Percentiles rank a stretch among this genome's conserved stretches.
Evolutionary conservation across 2,329 filamentous ascomycete species (phyloP).

Genomic region (Trichoderma breve): DNA sequence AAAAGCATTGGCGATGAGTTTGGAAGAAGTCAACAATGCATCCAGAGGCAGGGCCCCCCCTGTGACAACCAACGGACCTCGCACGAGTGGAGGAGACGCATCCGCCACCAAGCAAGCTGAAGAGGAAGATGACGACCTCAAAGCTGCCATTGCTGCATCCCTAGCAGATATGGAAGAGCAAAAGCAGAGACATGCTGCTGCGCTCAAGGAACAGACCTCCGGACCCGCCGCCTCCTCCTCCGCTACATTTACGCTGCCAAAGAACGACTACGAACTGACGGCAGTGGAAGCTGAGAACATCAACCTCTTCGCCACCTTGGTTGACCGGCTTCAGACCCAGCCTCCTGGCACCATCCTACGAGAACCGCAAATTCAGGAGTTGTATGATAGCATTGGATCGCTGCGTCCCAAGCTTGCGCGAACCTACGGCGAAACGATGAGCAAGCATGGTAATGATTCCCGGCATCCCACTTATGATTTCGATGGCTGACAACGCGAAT

Average conservation of each 20-base stretch:
- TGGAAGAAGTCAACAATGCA: slow-evolving; percentile 84
- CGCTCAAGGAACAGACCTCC: slow-evolving; percentile 74
- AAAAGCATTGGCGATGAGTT: slow-evolving; percentile 89
- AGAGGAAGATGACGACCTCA: slow-evolving; percentile 89
- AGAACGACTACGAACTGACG: slow-evolving; percentile 92
- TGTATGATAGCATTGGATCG: slow-evolving; percentile 96
- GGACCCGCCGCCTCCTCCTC: slow-evolving; percentile 37
- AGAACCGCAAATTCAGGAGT: slow-evolving; percentile 95
- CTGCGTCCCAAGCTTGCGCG: slow-evolving; percentile 89
- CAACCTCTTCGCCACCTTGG: slow-evolving; percentile 88
- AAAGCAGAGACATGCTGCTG: slow-evolving; percentile 83
- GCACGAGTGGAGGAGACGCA: slow-evolving; percentile 37
- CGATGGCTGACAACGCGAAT: slow-evolving; percentile 23
- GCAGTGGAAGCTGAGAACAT: slow-evolving; percentile 96
- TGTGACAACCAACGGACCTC: slow-evolving; percentile 38
- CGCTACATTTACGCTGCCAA: slow-evolving; percentile 60
- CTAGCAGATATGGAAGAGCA: slow-evolving; percentile 97
- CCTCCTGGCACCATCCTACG: slow-evolving; percentile 93
- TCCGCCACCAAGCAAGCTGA: slow-evolving; percentile 54
- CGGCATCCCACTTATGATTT: neutral
- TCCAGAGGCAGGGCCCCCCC: slow-evolving; percentile 70
- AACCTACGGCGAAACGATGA: slow-evolving; percentile 98
- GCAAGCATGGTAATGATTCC: slow-evolving; percentile 77
- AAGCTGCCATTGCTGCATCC: slow-evolving; percentile 92
- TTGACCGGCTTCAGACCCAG: slow-evolving; percentile 92